phyloP scores from a whole-genome alignment of 1,284 basidiomycete species.

The Apiotrichum sp. region DNA sequence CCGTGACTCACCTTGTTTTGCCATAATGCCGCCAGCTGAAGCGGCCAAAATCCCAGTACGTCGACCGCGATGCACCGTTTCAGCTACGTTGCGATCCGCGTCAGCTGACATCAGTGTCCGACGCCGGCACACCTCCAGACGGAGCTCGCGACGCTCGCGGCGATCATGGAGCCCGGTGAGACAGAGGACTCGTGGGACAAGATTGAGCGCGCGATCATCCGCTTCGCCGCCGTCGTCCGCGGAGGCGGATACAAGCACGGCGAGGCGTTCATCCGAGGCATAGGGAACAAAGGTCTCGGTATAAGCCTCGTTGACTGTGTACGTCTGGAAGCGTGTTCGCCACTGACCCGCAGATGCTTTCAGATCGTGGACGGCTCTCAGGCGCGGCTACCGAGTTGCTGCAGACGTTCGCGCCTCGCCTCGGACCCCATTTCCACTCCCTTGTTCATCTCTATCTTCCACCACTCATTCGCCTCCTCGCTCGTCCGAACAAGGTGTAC shows the following conservation, averaged over 20 bases:
- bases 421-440: constrained; percentile 43
- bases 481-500: constrained; percentile 51
- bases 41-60: constrained; percentile 40
- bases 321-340: constrained; percentile 13
- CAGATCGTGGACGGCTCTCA: constrained; percentile 50
- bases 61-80: constrained; percentile 1
- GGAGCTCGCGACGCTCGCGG: constrained; percentile 38
- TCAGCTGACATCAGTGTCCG: constrained; percentile 31
- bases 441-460: constrained; percentile 49
- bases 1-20: no score
- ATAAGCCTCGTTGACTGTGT: constrained; percentile 44
- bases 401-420: constrained; percentile 49
- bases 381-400: constrained; percentile 49
- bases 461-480: constrained; percentile 47
- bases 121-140: constrained; percentile 37
- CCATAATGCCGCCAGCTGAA: constrained; percentile 25
- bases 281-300: constrained; percentile 44
- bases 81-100: not conserved
- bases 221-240: constrained; percentile 42
- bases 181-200: constrained; percentile 48
- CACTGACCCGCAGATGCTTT: constrained; percentile 42
- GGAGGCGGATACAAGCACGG: constrained; percentile 47
- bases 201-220: constrained; percentile 41
- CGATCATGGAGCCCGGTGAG: constrained; percentile 40
- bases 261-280: constrained; percentile 36